A percentile compares a stretch with the other conserved stretches of the same genome.
Conservation (phyloP, 1,284 basidiomycete genomes). For the Moesziomyces sp. region DNA sequence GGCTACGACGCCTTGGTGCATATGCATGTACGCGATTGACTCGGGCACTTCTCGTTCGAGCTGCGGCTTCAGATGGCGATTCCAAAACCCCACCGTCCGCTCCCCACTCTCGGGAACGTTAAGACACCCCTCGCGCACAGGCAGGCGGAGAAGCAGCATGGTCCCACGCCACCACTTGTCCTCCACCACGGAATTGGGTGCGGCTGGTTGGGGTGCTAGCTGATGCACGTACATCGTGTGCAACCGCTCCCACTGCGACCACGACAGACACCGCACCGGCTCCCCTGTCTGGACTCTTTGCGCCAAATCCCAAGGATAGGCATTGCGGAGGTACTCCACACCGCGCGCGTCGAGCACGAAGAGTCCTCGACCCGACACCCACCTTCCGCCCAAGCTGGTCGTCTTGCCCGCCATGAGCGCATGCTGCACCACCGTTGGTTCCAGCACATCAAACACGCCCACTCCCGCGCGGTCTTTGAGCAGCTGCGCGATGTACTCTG, state of each 20-base stretch:
- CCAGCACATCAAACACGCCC: constrained; percentile 5
- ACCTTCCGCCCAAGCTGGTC: constrained; percentile 1
- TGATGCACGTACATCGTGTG: constrained; percentile 14
- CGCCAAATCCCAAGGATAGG: constrained; percentile 20
- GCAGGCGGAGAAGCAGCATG: constrained; percentile 16
- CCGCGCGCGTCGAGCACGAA: constrained; percentile 12
- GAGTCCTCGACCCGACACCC: constrained; percentile 30
- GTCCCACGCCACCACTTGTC: constrained; percentile 16
- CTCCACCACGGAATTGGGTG: background rate
- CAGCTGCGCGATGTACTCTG: constrained; percentile 8
- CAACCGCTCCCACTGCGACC: constrained; percentile 19
- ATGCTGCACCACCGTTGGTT: constrained; percentile 12
- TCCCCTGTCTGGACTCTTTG: background rate
- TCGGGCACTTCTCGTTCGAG: constrained; percentile 29
- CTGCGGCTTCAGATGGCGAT: constrained; percentile 28
- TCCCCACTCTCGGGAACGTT: background rate
- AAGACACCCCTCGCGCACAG: background rate
- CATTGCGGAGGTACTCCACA: constrained; percentile 8
- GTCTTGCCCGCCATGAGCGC: constrained; percentile 4
- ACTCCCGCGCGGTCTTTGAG: background rate
- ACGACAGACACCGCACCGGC: constrained; percentile 26
- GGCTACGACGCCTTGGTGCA: background rate
- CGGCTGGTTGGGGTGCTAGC: background rate
- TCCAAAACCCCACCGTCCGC: constrained; percentile 9
- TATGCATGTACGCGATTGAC: constrained; percentile 35